Base-by-base conservation (phyloP, 257 asterid species). In the Lithospermum erythrorhizon region DNA sequence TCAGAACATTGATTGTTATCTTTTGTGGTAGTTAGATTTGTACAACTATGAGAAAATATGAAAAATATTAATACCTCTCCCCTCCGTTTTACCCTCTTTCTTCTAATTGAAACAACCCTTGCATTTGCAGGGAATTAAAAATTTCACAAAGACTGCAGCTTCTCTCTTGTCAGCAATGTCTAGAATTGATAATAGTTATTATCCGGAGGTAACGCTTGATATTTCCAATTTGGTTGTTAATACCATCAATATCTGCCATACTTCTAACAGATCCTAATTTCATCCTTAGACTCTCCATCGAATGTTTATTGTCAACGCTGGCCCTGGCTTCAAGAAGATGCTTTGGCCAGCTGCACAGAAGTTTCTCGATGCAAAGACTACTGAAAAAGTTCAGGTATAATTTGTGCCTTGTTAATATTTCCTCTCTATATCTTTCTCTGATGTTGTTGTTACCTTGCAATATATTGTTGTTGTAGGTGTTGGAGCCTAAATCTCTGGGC, bases 271-370 rank as follows among this genome's bases (percentile, higher is more conserved):
- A 13, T 2, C 37, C 27, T 54, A 15, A 47, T 58, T 59, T 53
- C 61, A 21, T 70, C 53, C 72, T 77, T 81, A 93, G 97, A 93
- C 97, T 6, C 93, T 93, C 67, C 87, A 93, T 64, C 79, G 74
- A 62, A 84, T 93, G 97, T 93, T 78, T 62, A 65, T 89, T 70
- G 95, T 87, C 57, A 93, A 93, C 76, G 97, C 98, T 62, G 95
- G 97, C 69, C 65, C 95, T 77, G 95, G 85, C 63, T 89, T 93
- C 81, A 89, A 81, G 72, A 88, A 82, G 77, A 83, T 86, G 76
- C 83, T 90, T 61, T 90, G 98, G 98, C 98, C 96, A 55, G 94
- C 96, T 63, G 95, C 94, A 55, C 89, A 85, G 79, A 90, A 82
- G 73, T 82, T 90, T 67, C 75, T 90, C 56, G 98, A 90, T 79